phyloP scores from a whole-genome alignment of 1,139 yeast species.

The Yamadazyma conglobata region DNA sequence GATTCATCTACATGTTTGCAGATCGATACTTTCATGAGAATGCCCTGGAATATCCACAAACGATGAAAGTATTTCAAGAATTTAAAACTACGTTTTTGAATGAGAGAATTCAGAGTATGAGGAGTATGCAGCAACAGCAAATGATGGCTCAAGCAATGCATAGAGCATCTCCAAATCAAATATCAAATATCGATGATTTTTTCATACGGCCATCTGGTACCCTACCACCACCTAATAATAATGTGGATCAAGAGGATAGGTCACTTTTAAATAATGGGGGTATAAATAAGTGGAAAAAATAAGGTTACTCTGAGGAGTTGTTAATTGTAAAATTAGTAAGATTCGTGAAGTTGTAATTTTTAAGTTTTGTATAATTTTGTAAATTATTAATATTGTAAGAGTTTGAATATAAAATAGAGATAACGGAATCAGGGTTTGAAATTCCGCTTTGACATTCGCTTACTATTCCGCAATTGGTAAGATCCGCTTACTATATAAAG shows the following conservation, averaged over 20 bases:
- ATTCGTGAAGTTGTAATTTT: background rate
- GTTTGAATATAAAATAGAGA: too few relatives aligned
- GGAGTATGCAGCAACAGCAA: conserved; percentile 20
- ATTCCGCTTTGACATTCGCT: too few relatives aligned
- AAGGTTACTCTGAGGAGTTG: too few relatives aligned
- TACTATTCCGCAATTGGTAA: too few relatives aligned
- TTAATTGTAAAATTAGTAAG: background rate
- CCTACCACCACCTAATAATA: conserved; percentile 8
- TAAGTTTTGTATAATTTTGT: background rate
- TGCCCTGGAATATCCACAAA: conserved; percentile 46
- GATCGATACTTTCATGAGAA: conserved; percentile 46
- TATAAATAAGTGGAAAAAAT: conserved; percentile 10
- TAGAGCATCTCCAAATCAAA: conserved; percentile 12
- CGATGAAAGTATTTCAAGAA: conserved; percentile 47
- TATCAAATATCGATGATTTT: conserved; percentile 34
- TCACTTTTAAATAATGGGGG: conserved; percentile 5
- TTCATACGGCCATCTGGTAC: conserved; percentile 18
- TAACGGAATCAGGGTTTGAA: too few relatives aligned
- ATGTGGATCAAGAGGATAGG: conserved; percentile 7
- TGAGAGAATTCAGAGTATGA: conserved; percentile 40
- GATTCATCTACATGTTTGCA: conserved; percentile 47
- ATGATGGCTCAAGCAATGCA: conserved; percentile 5
- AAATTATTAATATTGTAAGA: too few relatives aligned
- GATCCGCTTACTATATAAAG: too few relatives aligned
- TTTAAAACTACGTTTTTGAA: conserved; percentile 50